Conservation (phyloP, 768 basidiomycete species). For the Gautieria morchelliformis region DNA sequence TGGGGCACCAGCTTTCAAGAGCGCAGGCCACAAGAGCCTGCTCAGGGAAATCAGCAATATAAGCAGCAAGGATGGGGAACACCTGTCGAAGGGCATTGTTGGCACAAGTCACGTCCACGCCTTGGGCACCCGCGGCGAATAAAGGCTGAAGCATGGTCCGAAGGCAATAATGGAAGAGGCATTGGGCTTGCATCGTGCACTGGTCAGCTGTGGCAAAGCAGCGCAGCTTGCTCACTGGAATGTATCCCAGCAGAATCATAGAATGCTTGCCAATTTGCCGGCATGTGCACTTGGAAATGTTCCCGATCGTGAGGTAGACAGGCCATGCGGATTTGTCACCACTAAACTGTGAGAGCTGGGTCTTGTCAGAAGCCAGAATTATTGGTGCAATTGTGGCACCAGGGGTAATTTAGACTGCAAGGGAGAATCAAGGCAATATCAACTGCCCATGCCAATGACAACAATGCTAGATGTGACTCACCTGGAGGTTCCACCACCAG, state of each 20-base stretch:
- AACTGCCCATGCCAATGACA: not conserved
- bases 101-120: constrained; percentile 13
- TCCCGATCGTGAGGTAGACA: constrained; percentile 24
- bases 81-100: constrained; percentile 12
- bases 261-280: constrained; percentile 11
- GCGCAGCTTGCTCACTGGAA: constrained; percentile 13
- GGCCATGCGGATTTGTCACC: constrained; percentile 23
- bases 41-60: constrained; percentile 19
- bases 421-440: too few relatives aligned
- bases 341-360: constrained; percentile 17
- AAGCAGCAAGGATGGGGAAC: constrained; percentile 16
- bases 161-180: constrained; percentile 17
- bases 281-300: constrained; percentile 16
- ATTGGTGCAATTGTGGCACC: constrained; percentile 19
- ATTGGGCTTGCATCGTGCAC: not conserved
- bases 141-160: constrained; percentile 10
- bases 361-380: constrained; percentile 24
- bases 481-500: constrained; percentile 5
- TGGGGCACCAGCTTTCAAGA: constrained; percentile 12
- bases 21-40: constrained; percentile 15
- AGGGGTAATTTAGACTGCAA: not conserved
- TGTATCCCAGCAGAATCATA: constrained; percentile 22
- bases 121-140: constrained; percentile 10
- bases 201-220: not conserved
- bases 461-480: too few relatives aligned